These are phyloP conservation scores for Termitomyces sp. DNA, from an alignment of 768 basidiomycete species.

Conservation along the genomic window DNA sequence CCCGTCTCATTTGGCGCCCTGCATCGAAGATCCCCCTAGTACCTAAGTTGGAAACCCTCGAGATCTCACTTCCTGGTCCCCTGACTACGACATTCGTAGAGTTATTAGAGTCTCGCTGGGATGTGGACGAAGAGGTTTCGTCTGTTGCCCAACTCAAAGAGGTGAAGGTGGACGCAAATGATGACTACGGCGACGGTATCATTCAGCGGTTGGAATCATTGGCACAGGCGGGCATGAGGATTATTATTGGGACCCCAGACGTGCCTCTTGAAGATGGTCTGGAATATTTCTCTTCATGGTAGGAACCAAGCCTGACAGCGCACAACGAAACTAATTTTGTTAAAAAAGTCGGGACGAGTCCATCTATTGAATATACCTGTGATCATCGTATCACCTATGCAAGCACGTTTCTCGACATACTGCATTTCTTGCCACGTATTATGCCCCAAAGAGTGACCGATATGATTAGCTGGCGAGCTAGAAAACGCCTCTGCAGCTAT, in stretches of 20 bases:
- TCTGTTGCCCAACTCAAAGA: constrained; percentile 9
- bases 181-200: constrained; percentile 14
- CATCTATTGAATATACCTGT: neutral
- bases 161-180: constrained; percentile 12
- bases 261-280: constrained; percentile 13
- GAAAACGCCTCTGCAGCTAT: no score
- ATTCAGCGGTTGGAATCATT: constrained; percentile 15
- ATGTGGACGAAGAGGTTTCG: neutral
- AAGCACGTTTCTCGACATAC: neutral
- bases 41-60: constrained; percentile 31
- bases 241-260: constrained; percentile 12
- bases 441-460: no score
- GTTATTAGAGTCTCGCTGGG: constrained; percentile 31
- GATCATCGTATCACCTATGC: no score
- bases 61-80: constrained; percentile 31
- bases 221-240: constrained; percentile 16
- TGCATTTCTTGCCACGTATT: neutral
- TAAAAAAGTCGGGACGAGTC: neutral
- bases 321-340: neutral
- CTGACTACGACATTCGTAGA: constrained; percentile 30
- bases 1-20: constrained; percentile 31
- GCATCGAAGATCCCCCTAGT: constrained; percentile 20
- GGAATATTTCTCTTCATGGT: constrained; percentile 12
- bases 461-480: no score
- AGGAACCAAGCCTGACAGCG: neutral